phyloP scores from a whole-genome alignment of 1,139 yeast genomes.

The Taphrina betulina region DNA sequence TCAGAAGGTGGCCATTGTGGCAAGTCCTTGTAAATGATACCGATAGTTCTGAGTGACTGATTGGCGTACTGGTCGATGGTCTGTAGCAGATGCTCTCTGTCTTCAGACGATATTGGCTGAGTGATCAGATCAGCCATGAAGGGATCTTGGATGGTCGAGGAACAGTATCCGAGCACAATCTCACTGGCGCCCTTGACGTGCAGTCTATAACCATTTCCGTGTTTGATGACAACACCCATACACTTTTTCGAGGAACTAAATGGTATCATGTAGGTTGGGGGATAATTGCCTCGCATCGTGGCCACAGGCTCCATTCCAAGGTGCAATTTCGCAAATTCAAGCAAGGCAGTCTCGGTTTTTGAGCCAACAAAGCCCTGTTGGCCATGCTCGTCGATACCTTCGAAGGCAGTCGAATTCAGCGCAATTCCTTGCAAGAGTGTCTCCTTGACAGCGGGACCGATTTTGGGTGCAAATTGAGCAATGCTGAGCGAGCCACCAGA shows the following conservation, averaged over 20 bases:
- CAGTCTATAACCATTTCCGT: slow-evolving; percentile 53
- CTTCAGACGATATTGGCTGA: slow-evolving; percentile 41
- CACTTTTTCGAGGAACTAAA: slow-evolving; percentile 92
- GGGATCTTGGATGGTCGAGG: slow-evolving; percentile 34
- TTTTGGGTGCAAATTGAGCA: slow-evolving; percentile 16
- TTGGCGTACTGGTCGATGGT: slow-evolving; percentile 67
- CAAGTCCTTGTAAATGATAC: slow-evolving; percentile 75
- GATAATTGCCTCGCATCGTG: slow-evolving; percentile 46
- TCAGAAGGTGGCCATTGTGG: slow-evolving; percentile 68
- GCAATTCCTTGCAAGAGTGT: slow-evolving; percentile 62
- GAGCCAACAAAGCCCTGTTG: slow-evolving; percentile 71
- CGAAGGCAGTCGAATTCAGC: slow-evolving; percentile 87
- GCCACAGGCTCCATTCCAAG: slow-evolving; percentile 53
- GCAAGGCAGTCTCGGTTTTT: slow-evolving; percentile 88
- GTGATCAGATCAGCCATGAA: slow-evolving; percentile 44
- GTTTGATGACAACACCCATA: slow-evolving; percentile 73
- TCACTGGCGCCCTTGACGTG: slow-evolving; percentile 94
- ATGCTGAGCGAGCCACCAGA: slow-evolving; percentile 6
- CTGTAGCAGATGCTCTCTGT: slow-evolving; percentile 44
- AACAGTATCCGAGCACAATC: slow-evolving; percentile 65
- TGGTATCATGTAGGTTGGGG: slow-evolving; percentile 71
- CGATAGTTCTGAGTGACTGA: slow-evolving; percentile 79
- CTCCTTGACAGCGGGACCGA: slow-evolving; percentile 46
- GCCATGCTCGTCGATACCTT: slow-evolving; percentile 50
- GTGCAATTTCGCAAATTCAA: slow-evolving; percentile 62